These are phyloP conservation scores for Fusarium udum DNA, from an alignment of 2,329 filamentous ascomycete species.

Conservation along the genomic window DNA sequence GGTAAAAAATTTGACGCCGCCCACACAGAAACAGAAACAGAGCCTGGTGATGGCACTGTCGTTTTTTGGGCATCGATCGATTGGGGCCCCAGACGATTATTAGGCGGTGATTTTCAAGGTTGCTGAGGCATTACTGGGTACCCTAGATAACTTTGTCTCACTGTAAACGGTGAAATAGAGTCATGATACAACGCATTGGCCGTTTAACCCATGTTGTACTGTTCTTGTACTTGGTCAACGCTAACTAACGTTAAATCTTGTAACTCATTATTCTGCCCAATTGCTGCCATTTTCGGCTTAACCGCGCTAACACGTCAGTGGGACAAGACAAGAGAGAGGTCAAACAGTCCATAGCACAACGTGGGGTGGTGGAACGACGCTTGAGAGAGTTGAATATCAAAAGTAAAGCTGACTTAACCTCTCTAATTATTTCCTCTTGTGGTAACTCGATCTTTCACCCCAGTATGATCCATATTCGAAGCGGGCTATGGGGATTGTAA, in stretches of 20 bases:
- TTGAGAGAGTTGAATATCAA: background rate
- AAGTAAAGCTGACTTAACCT: slow-evolving; percentile 7
- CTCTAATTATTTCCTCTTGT: slow-evolving; percentile 33
- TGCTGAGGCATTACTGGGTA: slow-evolving; percentile 4
- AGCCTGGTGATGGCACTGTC: slow-evolving; percentile 36
- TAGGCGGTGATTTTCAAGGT: slow-evolving; percentile 23
- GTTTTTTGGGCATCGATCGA: slow-evolving; percentile 37
- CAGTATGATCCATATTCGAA: background rate
- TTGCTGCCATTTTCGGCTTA: slow-evolving; percentile 24
- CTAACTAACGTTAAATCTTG: slow-evolving; percentile 3
- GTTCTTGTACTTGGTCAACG: background rate
- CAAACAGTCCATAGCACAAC: slow-evolving; percentile 7
- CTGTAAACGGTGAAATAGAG: background rate
- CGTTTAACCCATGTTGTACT: slow-evolving; percentile 10
- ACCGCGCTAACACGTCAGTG: slow-evolving; percentile 15
- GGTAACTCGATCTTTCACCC: slow-evolving; percentile 6
- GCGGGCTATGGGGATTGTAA: background rate
- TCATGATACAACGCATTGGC: slow-evolving; percentile 10
- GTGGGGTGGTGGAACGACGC: slow-evolving; percentile 21
- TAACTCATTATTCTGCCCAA: slow-evolving; percentile 7
- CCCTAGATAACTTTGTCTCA: background rate
- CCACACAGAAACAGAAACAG: slow-evolving; percentile 21
- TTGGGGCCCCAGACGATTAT: slow-evolving; percentile 14
- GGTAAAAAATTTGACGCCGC: slow-evolving; percentile 43
- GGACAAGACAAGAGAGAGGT: background rate